Percentiles rank a stretch among this genome's conserved stretches.
phyloP scores from a whole-genome alignment of 345 rosid genomes.

The Euphorbia lathyris region DNA sequence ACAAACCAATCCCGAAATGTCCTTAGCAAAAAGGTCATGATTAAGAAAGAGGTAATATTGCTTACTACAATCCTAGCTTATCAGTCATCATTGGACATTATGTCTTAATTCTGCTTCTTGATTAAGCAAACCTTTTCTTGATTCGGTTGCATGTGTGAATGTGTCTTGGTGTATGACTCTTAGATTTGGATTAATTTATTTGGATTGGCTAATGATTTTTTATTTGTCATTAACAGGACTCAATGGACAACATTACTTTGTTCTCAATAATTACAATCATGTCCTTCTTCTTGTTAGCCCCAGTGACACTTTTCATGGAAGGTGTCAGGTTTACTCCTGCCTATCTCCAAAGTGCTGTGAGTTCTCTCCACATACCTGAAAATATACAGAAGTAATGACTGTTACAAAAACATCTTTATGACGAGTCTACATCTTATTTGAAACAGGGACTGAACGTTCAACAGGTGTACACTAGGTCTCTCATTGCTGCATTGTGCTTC shows the following conservation, averaged over 20 bases:
- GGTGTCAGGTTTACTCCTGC: conserved; percentile 92
- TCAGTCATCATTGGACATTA: background rate
- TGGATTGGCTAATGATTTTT: conserved; percentile 1
- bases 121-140: background rate
- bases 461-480: conserved; percentile 55
- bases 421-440: conserved; percentile 10
- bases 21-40: conserved; percentile 82
- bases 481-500: conserved; percentile 83
- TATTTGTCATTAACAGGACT: conserved; percentile 51
- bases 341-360: conserved; percentile 75
- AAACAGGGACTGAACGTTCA: conserved; percentile 72
- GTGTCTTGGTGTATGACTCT: background rate
- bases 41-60: conserved; percentile 78
- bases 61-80: background rate
- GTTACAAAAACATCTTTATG: background rate
- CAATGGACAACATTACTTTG: conserved; percentile 94
- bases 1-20: conserved; percentile 37
- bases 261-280: conserved; percentile 96
- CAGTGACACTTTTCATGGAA: conserved; percentile 72
- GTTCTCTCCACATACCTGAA: conserved; percentile 27
- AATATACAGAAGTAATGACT: background rate
- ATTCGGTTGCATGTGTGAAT: background rate
- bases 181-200: background rate
- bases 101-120: conserved; percentile 2
- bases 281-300: conserved; percentile 83